Base-by-base conservation (phyloP, 106 monocot genomes). In the Allium sativum region DNA sequence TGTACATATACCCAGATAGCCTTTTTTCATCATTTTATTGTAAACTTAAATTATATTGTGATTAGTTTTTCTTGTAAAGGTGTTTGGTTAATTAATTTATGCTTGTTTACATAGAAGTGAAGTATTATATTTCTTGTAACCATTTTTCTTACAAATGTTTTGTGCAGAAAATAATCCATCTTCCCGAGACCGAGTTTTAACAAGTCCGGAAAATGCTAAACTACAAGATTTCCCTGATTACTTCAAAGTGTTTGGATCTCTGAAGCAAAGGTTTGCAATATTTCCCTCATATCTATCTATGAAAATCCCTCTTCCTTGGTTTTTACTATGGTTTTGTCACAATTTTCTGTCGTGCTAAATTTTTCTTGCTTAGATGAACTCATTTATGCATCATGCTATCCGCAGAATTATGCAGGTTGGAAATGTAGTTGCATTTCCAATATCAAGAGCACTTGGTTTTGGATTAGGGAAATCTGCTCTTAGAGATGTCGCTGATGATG, bases 171-270 rank as follows among this genome's bases (percentile, higher is more conserved):
- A 82, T 91, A 52, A 50, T 96, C n/a, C 96, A 96, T 62, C 96
- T 0, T 65, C 51, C 6, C 96, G 91, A 75, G 77, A 90, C 59
- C 58, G 96, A 10, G 91, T 96, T 0, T 64, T 96, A 0, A 73
- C 84, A 0, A 67, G 90, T 47, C 55, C 90, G 45, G 96, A 96
- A 56, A 96, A 96, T 76, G 96, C 96, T 16, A 84, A 87, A 69
- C 44, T 96, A 7, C 91, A 96, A 68, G 95, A 86, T 0, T 95
- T 95, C 64, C 94, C 94, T 0, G 94, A 95, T 50, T 77, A 73
- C 52, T 95, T 89, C 45, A 74, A 73, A 42, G 70, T 95, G 5
- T 52, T 44, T 16, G 94, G 94, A 2, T 78, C 89, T 1, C 14
- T 90, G 2, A 95, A 95, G 59, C 67, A 90, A 54, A 55, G 84